Evolutionary conservation across 306 rosid genomes (phyloP).

Genomic region (Senna siamea): DNA sequence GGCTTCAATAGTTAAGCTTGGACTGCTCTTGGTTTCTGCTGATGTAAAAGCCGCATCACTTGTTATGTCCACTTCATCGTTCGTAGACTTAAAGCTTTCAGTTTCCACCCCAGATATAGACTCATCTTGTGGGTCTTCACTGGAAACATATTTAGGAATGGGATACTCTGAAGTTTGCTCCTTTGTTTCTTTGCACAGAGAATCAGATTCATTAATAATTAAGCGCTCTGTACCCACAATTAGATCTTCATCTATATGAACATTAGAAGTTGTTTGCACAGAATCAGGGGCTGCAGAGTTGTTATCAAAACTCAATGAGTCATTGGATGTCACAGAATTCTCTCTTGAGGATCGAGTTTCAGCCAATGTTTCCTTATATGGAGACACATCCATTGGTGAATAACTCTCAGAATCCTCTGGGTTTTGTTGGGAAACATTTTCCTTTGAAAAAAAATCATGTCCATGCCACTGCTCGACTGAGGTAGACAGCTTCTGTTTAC

Average conservation of each 20-base stretch:
- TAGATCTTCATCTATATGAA: constrained; percentile 70
- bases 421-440: constrained; percentile 49
- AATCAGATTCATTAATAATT: constrained; percentile 53
- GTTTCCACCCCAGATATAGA: constrained; percentile 75
- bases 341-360: constrained; percentile 55
- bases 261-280: constrained; percentile 43
- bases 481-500: constrained; percentile 51
- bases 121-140: constrained; percentile 54
- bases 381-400: constrained; percentile 95
- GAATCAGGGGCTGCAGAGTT: constrained; percentile 43
- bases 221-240: constrained; percentile 52
- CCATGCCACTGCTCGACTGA: constrained; percentile 49
- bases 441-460: constrained; percentile 57
- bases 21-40: constrained; percentile 59
- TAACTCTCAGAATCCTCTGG: constrained; percentile 54
- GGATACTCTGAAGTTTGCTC: constrained; percentile 38
- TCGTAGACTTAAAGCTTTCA: constrained; percentile 84
- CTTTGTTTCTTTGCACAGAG: constrained; percentile 39
- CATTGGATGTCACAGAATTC: constrained; percentile 65
- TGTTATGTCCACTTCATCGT: constrained; percentile 63
- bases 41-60: constrained; percentile 43
- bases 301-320: constrained; percentile 50
- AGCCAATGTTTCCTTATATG: constrained; percentile 74
- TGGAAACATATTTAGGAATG: constrained; percentile 39
- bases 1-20: constrained; percentile 46